Conservation (phyloP, 2,329 filamentous ascomycete species). For the Mollisiaceae sp. region DNA sequence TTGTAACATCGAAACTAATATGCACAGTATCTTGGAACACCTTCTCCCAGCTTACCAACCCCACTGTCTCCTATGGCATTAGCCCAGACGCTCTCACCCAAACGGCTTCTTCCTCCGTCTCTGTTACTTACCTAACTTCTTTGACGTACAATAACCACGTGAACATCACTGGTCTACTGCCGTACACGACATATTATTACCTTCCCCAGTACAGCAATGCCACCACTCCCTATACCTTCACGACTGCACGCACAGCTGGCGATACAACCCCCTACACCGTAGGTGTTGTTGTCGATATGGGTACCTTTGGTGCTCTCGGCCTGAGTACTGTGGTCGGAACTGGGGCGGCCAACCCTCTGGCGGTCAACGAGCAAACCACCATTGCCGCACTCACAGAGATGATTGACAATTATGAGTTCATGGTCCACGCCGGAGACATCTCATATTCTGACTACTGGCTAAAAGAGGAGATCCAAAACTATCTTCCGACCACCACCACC, state of each 20-base stretch:
- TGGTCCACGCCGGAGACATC: constrained; percentile 49
- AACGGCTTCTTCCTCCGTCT: constrained; percentile 51
- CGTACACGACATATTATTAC: constrained; percentile 65
- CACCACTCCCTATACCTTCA: constrained; percentile 52
- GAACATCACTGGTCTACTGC: constrained; percentile 49
- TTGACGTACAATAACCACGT: constrained; percentile 59
- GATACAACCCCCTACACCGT: constrained; percentile 59
- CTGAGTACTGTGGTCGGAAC: constrained; percentile 50
- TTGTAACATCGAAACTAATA: neutral
- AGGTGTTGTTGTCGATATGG: constrained; percentile 58
- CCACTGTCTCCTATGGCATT: constrained; percentile 58
- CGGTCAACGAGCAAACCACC: constrained; percentile 61
- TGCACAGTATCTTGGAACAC: constrained; percentile 54
- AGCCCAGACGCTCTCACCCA: constrained; percentile 46
- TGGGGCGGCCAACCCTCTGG: constrained; percentile 53
- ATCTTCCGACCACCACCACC: constrained; percentile 41
- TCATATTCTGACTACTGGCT: constrained; percentile 55
- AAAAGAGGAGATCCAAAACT: constrained; percentile 51
- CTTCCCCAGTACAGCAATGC: constrained; percentile 61
- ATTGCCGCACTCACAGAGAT: constrained; percentile 58
- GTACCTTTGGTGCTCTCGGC: constrained; percentile 58
- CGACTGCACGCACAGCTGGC: constrained; percentile 57
- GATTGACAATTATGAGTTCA: constrained; percentile 56
- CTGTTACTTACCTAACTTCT: constrained; percentile 58
- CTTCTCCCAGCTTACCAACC: constrained; percentile 50